Percentiles rank a stretch among this genome's conserved stretches.
These are phyloP conservation scores for Dioscorea alata DNA, from an alignment of 106 monocot species.

Conservation along the genomic window DNA sequence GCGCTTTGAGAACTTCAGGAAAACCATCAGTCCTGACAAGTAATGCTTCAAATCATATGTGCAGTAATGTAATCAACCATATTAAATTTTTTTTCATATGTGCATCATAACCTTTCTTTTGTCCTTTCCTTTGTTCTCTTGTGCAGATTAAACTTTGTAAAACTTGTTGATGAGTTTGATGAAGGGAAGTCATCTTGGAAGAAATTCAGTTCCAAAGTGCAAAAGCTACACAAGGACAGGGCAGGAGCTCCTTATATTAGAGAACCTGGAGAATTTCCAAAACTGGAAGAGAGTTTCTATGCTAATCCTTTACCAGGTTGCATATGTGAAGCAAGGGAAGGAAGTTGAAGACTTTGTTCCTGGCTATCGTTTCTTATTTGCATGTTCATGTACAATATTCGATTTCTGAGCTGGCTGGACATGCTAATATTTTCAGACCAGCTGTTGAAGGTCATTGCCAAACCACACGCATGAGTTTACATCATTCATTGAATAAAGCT, in stretches of 20 bases:
- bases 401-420: too few species aligned
- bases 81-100: too few species aligned
- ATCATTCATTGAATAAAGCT: too few species aligned
- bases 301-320: constrained; percentile 88
- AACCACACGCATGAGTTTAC: too few species aligned
- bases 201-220: constrained; percentile 76
- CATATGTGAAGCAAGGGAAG: constrained; percentile 55
- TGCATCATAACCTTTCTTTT: too few species aligned
- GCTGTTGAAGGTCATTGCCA: too few species aligned
- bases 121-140: neutral
- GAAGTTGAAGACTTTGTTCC: too few species aligned
- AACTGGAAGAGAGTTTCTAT: constrained; percentile 90
- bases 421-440: too few species aligned
- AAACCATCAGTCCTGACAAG: constrained; percentile 92
- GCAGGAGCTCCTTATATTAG: constrained; percentile 72
- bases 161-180: constrained; percentile 65
- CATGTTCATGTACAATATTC: too few species aligned
- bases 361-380: too few species aligned
- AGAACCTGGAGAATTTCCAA: constrained; percentile 77
- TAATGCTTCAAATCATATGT: constrained; percentile 10
- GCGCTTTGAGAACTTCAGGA: constrained; percentile 82
- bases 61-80: neutral
- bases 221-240: constrained; percentile 58
- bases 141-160: constrained; percentile 68
- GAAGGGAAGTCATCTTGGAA: constrained; percentile 71